Conservation (phyloP, 805 yeast genomes). For the Kazachstania taianensis region DNA sequence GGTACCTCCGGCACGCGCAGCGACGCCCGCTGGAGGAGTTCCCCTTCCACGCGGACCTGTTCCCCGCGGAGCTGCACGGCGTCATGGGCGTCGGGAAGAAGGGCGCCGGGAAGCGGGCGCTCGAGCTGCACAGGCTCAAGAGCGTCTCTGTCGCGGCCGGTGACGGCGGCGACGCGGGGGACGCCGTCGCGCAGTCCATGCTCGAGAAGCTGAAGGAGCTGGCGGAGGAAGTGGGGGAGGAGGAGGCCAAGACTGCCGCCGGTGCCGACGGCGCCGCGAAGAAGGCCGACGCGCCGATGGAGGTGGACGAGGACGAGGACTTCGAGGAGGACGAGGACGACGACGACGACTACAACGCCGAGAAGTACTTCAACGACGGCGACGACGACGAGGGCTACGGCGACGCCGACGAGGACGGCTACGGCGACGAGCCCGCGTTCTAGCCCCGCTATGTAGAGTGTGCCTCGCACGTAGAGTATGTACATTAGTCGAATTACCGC, state of each 20-base stretch:
- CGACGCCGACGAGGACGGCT: constrained; percentile 8
- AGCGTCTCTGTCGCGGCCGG: constrained; percentile 11
- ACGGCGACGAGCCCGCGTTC: constrained; percentile 48
- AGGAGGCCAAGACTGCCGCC: constrained; percentile 18
- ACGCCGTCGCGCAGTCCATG: constrained; percentile 29
- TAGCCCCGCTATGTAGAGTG: constrained; percentile 18
- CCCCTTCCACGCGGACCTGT: constrained; percentile 59
- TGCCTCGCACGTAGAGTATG: too few relatives aligned
- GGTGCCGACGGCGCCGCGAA: constrained; percentile 31
- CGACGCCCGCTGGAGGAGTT: constrained; percentile 69
- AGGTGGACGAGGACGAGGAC: constrained; percentile 44
- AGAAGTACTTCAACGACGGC: constrained; percentile 36
- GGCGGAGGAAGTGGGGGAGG: constrained; percentile 39
- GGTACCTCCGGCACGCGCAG: constrained; percentile 46
- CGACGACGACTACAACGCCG: constrained; percentile 41
- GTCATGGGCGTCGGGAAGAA: constrained; percentile 59
- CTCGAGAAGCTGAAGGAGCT: constrained; percentile 39
- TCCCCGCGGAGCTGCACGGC: constrained; percentile 67
- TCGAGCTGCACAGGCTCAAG: constrained; percentile 26
- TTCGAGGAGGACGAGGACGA: constrained; percentile 54
- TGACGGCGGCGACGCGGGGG: constrained; percentile 10
- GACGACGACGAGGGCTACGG: constrained; percentile 40
- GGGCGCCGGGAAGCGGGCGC: constrained; percentile 37
- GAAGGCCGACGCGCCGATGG: constrained; percentile 38
- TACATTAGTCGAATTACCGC: too few relatives aligned